Percentiles rank a stretch among this genome's conserved stretches.
Evolutionary conservation across 108 stramenopile genomes (phyloP).

Genomic region (Fistulifera pelliculosa): DNA sequence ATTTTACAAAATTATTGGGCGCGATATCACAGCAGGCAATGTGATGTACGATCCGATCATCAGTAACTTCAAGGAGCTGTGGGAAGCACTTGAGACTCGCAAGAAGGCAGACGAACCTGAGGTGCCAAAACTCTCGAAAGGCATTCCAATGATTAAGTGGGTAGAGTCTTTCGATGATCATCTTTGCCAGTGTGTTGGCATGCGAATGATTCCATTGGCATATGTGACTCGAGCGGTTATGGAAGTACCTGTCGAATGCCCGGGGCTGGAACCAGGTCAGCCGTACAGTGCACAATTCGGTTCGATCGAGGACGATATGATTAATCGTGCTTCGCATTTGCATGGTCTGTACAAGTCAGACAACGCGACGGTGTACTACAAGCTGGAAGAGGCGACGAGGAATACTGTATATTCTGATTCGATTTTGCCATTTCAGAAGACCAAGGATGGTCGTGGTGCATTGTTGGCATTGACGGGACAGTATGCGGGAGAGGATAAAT

Average conservation of each 20-base stretch:
- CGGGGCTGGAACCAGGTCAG: not conserved
- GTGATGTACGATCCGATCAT: slow-evolving; percentile 7
- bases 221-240: not conserved
- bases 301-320: slow-evolving; percentile 16
- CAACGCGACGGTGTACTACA: slow-evolving; percentile 8
- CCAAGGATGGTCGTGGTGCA: slow-evolving; percentile 16
- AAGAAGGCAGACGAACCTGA: not conserved
- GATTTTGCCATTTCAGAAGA: slow-evolving; percentile 17
- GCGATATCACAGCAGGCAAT: slow-evolving; percentile 3
- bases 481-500: slow-evolving; percentile 26
- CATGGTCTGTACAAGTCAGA: slow-evolving; percentile 11
- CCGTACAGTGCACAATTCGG: slow-evolving; percentile 7
- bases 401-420: slow-evolving; percentile 9
- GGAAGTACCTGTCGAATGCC: too few species aligned
- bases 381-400: slow-evolving; percentile 15
- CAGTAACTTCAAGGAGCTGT: slow-evolving; percentile 11
- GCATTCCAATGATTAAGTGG: too few species aligned
- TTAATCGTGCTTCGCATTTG: slow-evolving; percentile 12
- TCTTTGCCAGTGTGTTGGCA: too few species aligned
- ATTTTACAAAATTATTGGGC: not conserved
- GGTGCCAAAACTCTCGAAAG: too few species aligned
- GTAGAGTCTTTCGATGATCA: too few species aligned
- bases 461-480: slow-evolving; percentile 12
- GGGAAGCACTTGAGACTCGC: slow-evolving; percentile 1
- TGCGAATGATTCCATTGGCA: not conserved